A percentile compares a stretch with the other conserved stretches of the same genome.
phyloP scores from a whole-genome alignment of 176 grass and related monocot genomes.

The Poa pratensis region DNA sequence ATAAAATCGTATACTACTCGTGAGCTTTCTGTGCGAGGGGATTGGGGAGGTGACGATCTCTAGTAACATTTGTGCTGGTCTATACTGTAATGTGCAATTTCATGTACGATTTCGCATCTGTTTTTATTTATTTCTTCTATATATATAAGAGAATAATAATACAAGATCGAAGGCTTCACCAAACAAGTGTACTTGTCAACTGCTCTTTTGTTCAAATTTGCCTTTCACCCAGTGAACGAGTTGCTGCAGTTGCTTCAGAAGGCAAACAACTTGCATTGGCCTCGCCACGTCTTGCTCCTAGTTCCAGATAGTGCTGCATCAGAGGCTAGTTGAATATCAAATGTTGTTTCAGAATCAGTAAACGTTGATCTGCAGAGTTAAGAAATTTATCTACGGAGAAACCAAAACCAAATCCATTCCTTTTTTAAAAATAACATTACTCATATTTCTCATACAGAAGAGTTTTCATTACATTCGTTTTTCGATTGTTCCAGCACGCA shows the following conservation, averaged over 20 bases:
- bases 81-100: neutral
- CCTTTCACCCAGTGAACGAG: neutral
- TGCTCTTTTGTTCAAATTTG: neutral
- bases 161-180: neutral
- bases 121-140: neutral
- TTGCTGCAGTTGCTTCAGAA: neutral
- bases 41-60: neutral
- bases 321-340: neutral
- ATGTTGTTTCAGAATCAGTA: neutral
- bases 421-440: no score
- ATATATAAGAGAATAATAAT: neutral
- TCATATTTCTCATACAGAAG: no score
- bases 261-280: neutral
- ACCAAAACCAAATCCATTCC: neutral
- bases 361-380: neutral
- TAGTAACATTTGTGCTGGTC: constrained; percentile 1
- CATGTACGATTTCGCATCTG: neutral
- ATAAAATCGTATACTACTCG: constrained; percentile 37
- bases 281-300: neutral
- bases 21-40: neutral
- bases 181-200: neutral
- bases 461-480: no score
- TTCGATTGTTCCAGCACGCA: no score
- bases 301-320: neutral
- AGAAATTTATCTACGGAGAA: neutral